phyloP scores from a whole-genome alignment of 2,329 filamentous ascomycete species.

The Trichoderma citrinoviride region DNA sequence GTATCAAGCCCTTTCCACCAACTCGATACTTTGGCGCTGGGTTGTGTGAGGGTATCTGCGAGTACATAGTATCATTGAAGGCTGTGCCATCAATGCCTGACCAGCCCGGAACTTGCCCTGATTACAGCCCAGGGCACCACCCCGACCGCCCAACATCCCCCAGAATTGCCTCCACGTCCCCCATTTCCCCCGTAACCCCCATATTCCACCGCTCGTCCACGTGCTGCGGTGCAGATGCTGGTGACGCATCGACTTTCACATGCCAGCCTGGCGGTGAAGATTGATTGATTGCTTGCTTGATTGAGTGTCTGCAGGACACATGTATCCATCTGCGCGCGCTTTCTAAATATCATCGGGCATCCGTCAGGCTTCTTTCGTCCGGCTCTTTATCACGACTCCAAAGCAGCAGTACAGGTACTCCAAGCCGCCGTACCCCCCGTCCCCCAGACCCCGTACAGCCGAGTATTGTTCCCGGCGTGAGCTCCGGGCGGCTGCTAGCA shows the following conservation, averaged over 20 bases:
- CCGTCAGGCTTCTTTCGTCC: not conserved
- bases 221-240: constrained; percentile 12
- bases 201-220: constrained; percentile 10
- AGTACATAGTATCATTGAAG: no score
- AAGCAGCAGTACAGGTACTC: constrained; percentile 2
- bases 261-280: not conserved
- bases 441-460: not conserved
- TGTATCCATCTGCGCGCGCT: not conserved
- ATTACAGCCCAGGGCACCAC: constrained; percentile 1
- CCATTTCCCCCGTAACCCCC: not conserved
- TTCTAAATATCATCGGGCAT: not conserved
- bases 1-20: no score
- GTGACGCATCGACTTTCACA: constrained; percentile 16
- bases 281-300: not conserved
- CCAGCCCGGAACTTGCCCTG: no score
- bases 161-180: not conserved
- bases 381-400: not conserved
- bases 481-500: no score
- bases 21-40: no score
- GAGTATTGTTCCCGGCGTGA: no score
- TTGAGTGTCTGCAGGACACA: not conserved
- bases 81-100: no score
- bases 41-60: no score
- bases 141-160: no score
- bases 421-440: not conserved